Conservation (phyloP, 768 basidiomycete genomes). For the Lactifluus hygrophoroides region DNA sequence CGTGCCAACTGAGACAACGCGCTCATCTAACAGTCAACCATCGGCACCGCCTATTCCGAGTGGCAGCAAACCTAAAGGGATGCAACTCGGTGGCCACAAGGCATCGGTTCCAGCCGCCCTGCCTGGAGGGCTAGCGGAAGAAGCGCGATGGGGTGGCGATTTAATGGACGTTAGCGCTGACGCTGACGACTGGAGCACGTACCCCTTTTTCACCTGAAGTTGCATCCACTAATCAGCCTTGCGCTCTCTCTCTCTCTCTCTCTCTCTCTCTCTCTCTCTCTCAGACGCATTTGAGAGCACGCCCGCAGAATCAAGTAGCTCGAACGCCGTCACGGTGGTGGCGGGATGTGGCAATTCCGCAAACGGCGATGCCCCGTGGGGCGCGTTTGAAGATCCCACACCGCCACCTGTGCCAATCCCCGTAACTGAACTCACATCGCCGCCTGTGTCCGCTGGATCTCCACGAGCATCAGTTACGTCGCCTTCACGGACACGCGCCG, state of each 20-base stretch:
- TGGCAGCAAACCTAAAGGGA: conserved; percentile 41
- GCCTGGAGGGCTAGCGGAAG: conserved; percentile 51
- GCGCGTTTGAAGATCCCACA: conserved; percentile 13
- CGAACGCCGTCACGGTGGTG: conserved; percentile 22
- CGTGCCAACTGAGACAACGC: conserved; percentile 13
- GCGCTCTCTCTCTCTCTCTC: too few species aligned
- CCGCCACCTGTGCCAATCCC: conserved; percentile 11
- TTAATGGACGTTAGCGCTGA: conserved; percentile 93
- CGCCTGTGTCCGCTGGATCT: background rate
- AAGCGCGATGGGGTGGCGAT: conserved; percentile 51
- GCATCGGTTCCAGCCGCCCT: conserved; percentile 31
- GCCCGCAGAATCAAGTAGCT: conserved; percentile 22
- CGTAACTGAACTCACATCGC: conserved; percentile 10
- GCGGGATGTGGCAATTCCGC: conserved; percentile 22
- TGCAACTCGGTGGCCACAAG: conserved; percentile 64
- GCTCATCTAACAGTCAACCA: background rate
- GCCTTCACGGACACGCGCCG: background rate
- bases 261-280: too few species aligned
- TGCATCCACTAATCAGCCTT: conserved; percentile 4
- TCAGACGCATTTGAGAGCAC: conserved; percentile 30
- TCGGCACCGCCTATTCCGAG: conserved; percentile 15
- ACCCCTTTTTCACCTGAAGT: background rate
- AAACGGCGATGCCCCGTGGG: conserved; percentile 21
- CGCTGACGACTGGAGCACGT: conserved; percentile 88
- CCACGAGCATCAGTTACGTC: background rate